phyloP scores from a whole-genome alignment of 495 filamentous ascomycete genomes.

The Penicillium silybi region DNA sequence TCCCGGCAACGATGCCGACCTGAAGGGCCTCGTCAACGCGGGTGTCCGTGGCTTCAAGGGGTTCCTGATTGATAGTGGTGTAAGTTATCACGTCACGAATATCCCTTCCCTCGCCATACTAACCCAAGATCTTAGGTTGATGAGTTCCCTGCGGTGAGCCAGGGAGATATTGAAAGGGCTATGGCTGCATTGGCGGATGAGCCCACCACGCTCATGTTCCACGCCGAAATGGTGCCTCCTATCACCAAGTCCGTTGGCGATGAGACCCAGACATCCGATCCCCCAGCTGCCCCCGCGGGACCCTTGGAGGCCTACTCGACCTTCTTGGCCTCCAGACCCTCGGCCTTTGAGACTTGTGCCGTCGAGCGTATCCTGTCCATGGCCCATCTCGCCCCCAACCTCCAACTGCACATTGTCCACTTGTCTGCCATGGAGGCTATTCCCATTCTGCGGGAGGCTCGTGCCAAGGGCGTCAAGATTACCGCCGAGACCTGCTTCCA shows the following conservation, averaged over 20 bases:
- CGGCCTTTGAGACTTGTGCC: slow-evolving; percentile 87
- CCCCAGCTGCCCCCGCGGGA: slow-evolving; percentile 70
- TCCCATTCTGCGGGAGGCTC: slow-evolving; percentile 76
- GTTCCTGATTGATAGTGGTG: slow-evolving; percentile 94
- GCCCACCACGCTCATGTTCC: slow-evolving; percentile 93
- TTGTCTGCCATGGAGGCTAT: slow-evolving; percentile 91
- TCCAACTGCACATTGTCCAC: slow-evolving; percentile 92
- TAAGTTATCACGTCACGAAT: slow-evolving; percentile 44
- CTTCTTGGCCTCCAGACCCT: slow-evolving; percentile 87
- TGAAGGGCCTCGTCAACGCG: slow-evolving; percentile 74
- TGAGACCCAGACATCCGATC: slow-evolving; percentile 64
- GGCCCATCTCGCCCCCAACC: slow-evolving; percentile 72
- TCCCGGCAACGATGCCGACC: slow-evolving; percentile 78
- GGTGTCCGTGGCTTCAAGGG: slow-evolving; percentile 97
- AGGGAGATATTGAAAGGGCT: slow-evolving; percentile 70
- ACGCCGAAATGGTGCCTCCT: slow-evolving; percentile 96
- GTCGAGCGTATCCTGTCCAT: slow-evolving; percentile 81
- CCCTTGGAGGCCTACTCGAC: slow-evolving; percentile 79
- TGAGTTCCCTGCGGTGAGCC: slow-evolving; percentile 88
- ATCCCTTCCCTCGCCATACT: slow-evolving; percentile 8
- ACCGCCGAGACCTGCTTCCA: slow-evolving; percentile 98
- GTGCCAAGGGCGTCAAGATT: slow-evolving; percentile 76
- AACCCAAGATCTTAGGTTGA: slow-evolving; percentile 58
- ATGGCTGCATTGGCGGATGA: slow-evolving; percentile 73
- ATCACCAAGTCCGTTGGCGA: slow-evolving; percentile 79